Percentiles rank a stretch among this genome's conserved stretches.
Evolutionary conservation across 176 grass and related monocot species (phyloP).

Genomic region (Paspalum notatum): DNA sequence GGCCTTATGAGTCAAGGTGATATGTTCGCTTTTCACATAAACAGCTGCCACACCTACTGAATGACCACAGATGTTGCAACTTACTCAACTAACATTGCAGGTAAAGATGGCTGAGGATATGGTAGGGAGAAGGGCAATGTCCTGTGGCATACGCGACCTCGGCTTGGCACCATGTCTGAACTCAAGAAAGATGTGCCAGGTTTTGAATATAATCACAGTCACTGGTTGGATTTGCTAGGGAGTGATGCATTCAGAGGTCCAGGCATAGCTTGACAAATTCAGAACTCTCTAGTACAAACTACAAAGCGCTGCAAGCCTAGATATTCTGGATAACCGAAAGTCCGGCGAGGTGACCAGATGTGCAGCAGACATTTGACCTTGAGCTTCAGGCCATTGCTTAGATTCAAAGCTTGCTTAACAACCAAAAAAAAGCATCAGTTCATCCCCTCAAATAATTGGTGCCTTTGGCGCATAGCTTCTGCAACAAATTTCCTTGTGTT

Average conservation of each 20-base stretch:
- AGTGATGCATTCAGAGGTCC: slow-evolving; percentile 43
- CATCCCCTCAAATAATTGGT: not conserved
- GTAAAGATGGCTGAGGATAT: slow-evolving; percentile 94
- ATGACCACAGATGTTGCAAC: not conserved
- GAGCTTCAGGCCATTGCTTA: slow-evolving; percentile 20
- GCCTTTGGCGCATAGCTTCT: not conserved
- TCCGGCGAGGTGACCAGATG: slow-evolving; percentile 41
- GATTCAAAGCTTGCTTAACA: not conserved
- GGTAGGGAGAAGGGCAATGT: slow-evolving; percentile 61
- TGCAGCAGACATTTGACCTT: slow-evolving; percentile 50
- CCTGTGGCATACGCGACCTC: slow-evolving; percentile 58
- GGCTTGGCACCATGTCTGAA: slow-evolving; percentile 66
- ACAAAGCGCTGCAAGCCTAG: slow-evolving; percentile 46
- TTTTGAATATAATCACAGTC: slow-evolving; percentile 50
- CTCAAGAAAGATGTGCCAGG: slow-evolving; percentile 55
- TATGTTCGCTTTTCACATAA: not conserved
- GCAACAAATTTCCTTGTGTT: no score
- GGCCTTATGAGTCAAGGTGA: slow-evolving; percentile 76
- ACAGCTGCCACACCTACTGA: not conserved
- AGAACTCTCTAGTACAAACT: slow-evolving; percentile 55
- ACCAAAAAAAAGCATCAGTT: not conserved
- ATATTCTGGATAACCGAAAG: slow-evolving; percentile 46
- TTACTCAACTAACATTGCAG: slow-evolving; percentile 44
- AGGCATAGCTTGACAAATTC: slow-evolving; percentile 39
- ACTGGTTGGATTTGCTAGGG: slow-evolving; percentile 49